Percentiles rank a stretch among this genome's conserved stretches.
These are phyloP conservation scores for Coniochaeta hoffmannii DNA, from an alignment of 2,329 filamentous ascomycete genomes.

Conservation along the genomic window DNA sequence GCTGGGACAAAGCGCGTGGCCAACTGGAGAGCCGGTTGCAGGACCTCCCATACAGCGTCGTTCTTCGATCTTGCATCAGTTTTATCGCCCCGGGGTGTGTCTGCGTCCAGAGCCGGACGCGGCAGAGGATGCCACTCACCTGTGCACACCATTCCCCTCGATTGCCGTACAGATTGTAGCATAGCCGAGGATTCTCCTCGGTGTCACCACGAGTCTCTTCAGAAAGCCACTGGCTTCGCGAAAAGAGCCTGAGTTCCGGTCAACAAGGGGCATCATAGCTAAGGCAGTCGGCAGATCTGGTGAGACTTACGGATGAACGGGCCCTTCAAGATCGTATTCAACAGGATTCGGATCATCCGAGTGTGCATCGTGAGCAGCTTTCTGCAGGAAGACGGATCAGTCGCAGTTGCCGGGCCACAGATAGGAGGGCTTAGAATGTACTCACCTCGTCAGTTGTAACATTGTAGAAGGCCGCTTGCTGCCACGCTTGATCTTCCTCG, in stretches of 20 bases:
- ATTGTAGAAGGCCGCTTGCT: constrained; percentile 3
- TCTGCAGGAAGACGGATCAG: constrained; percentile 2
- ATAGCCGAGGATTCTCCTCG: not conserved
- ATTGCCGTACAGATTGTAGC: constrained; percentile 8
- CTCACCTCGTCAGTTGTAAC: constrained; percentile 8
- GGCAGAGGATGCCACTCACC: not conserved
- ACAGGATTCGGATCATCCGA: not conserved
- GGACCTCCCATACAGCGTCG: constrained; percentile 7
- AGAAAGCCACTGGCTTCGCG: too few species aligned
- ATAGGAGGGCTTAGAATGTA: not conserved
- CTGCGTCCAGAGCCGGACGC: not conserved
- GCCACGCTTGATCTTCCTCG: constrained; percentile 7
- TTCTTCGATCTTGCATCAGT: not conserved
- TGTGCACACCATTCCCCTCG: constrained; percentile 4
- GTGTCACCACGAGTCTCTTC: not conserved
- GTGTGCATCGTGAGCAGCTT: constrained; percentile 3
- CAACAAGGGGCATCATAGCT: too few species aligned
- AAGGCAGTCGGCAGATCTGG: not conserved
- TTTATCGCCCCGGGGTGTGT: not conserved
- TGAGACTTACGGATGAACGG: constrained; percentile 3
- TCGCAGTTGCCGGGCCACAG: not conserved
- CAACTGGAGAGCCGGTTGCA: constrained; percentile 10
- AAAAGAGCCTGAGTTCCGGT: too few species aligned
- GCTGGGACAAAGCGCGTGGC: constrained; percentile 6
- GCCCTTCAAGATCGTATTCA: constrained; percentile 1